These are phyloP conservation scores for Pluteus cervinus DNA, from an alignment of 768 basidiomycete species.

Conservation along the genomic window DNA sequence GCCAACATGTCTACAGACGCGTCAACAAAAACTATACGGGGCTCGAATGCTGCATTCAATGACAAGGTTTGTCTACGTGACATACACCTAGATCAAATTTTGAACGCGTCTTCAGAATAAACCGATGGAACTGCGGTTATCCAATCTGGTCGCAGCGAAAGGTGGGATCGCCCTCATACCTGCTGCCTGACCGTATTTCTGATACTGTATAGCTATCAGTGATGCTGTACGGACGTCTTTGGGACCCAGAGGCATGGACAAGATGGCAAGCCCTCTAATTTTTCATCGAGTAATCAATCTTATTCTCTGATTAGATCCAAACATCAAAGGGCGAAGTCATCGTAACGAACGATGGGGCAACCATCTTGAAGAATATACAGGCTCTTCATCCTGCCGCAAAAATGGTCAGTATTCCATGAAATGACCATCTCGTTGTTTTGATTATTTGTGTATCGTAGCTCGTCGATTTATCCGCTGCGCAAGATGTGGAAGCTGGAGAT, in stretches of 20 bases:
- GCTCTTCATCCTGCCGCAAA: conserved; percentile 97
- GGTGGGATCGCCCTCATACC: conserved; percentile 35
- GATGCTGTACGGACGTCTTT: conserved; percentile 96
- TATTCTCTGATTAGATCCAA: conserved; percentile 63
- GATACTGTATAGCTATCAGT: conserved; percentile 67
- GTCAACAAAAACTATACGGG: conserved; percentile 12
- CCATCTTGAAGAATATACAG: conserved; percentile 92
- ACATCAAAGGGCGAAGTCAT: conserved; percentile 94
- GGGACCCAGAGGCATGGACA: conserved; percentile 98
- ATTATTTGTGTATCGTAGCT: conserved; percentile 46
- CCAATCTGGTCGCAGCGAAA: conserved; percentile 98
- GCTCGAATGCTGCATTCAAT: conserved; percentile 76
- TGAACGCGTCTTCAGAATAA: conserved; percentile 65
- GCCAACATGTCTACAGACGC: no score
- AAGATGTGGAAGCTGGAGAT: conserved; percentile 98
- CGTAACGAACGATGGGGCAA: conserved; percentile 98
- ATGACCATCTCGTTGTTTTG: neutral
- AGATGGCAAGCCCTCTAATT: conserved; percentile 65
- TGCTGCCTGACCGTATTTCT: conserved; percentile 10
- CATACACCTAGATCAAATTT: conserved; percentile 6
- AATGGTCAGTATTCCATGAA: conserved; percentile 57
- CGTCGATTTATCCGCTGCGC: conserved; percentile 95
- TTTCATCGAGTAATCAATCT: conserved; percentile 7
- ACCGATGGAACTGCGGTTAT: conserved; percentile 95
- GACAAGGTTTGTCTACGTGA: conserved; percentile 55